A percentile compares a stretch with the other conserved stretches of the same genome.
Conservation (phyloP, 495 filamentous ascomycete genomes). For the Daldinia loculata region DNA sequence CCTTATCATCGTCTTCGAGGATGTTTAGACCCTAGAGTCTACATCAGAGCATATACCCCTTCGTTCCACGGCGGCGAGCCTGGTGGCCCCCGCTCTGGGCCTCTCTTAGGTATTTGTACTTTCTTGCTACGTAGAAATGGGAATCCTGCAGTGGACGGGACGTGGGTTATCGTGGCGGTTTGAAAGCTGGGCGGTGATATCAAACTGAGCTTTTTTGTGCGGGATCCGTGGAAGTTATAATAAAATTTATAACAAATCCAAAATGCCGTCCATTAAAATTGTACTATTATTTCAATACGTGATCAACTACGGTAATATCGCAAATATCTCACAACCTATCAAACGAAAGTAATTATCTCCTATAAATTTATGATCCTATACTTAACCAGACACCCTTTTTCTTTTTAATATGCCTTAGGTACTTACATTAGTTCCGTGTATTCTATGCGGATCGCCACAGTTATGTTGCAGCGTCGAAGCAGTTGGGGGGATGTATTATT, state of each 20-base stretch:
- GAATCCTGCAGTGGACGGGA: constrained; percentile 19
- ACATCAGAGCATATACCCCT: constrained; percentile 21
- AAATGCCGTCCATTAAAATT: neutral
- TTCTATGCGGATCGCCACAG: neutral
- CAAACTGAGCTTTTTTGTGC: constrained; percentile 24
- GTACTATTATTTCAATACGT: neutral
- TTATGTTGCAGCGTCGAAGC: neutral
- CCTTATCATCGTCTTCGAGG: neutral
- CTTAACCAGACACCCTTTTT: neutral
- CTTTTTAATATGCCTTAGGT: neutral
- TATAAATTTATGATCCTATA: neutral
- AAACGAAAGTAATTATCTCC: neutral
- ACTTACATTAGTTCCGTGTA: neutral
- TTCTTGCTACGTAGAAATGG: constrained; percentile 30
- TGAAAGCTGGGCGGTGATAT: constrained; percentile 31
- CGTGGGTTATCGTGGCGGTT: constrained; percentile 10
- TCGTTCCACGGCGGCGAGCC: constrained; percentile 9
- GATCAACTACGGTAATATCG: neutral
- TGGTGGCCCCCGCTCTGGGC: neutral
- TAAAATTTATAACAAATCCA: constrained; percentile 32
- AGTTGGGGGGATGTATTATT: neutral
- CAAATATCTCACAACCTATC: neutral
- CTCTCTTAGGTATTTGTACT: constrained; percentile 19
- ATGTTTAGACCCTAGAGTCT: constrained; percentile 19
- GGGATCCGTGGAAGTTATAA: constrained; percentile 34